phyloP scores from a whole-genome alignment of 495 filamentous ascomycete genomes.

The Terfezia boudieri region DNA sequence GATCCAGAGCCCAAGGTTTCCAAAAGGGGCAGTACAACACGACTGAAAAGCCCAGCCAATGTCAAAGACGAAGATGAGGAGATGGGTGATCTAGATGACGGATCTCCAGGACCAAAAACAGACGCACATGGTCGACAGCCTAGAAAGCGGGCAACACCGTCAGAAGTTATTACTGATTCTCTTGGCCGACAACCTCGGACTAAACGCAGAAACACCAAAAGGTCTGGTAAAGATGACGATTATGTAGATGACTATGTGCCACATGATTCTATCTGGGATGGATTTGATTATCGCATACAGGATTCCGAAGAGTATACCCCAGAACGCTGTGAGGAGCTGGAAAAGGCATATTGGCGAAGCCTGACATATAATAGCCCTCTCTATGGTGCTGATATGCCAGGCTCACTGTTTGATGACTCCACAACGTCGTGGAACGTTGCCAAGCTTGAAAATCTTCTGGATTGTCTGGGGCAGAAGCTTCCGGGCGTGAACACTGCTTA shows the following conservation, averaged over 20 bases:
- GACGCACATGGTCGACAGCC: constrained; percentile 24
- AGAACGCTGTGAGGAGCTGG: constrained; percentile 81
- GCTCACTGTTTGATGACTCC: constrained; percentile 78
- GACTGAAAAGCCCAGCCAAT: constrained; percentile 11
- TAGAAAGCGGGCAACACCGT: constrained; percentile 22
- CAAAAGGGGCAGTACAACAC: constrained; percentile 25
- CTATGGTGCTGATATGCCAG: constrained; percentile 92
- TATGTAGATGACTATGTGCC: not conserved
- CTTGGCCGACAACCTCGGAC: constrained; percentile 32
- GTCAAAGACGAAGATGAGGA: constrained; percentile 29
- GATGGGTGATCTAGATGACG: constrained; percentile 30
- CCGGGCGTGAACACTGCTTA: constrained; percentile 98
- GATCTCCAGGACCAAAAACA: not conserved
- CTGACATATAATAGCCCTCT: constrained; percentile 83
- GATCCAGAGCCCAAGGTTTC: constrained; percentile 19
- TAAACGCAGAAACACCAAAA: constrained; percentile 46
- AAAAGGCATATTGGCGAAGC: constrained; percentile 86
- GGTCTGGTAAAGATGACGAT: constrained; percentile 54
- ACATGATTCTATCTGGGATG: constrained; percentile 41
- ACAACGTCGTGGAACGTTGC: constrained; percentile 84
- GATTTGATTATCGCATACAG: constrained; percentile 71
- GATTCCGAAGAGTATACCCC: constrained; percentile 63
- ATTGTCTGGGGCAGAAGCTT: constrained; percentile 83
- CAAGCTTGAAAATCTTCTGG: constrained; percentile 76
- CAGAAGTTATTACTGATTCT: not conserved